Evolutionary conservation across 2,329 filamentous ascomycete genomes (phyloP), one percentile per base, ranked within the genome.

Genomic region (Pseudogymnoascus pannorum): DNA sequence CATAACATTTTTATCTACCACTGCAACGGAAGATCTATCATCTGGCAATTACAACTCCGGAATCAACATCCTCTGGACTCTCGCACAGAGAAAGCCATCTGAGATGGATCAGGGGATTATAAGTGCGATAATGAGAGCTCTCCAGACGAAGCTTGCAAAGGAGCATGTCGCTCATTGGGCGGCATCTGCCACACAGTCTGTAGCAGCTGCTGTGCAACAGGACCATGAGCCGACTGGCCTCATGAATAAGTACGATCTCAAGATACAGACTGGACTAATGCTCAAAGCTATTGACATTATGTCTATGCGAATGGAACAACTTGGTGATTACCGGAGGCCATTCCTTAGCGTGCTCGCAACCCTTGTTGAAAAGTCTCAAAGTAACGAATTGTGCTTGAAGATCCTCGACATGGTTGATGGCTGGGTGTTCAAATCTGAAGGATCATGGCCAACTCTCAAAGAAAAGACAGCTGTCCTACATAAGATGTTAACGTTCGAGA

Each of bases 401-500:
- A 92, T 99, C 60, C 78, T 99, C 26, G 86, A 88, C 58, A 93
- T 99, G 84, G 93, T 97, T 3, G 93, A 97, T 72, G 84, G 82
- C 31, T 99, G 95, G 95, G 90, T 99, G 5, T 99, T 99, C 78
- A 85, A 91, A 66, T 94, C 91, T 0, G 92, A 91, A 62, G 94
- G 96, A 65, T 94, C 92, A 1, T 97, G 94, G 82, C 94, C 94
- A 0, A 99, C 94, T 0, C 81, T 99, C 1, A 99, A 99, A 74
- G 95, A 99, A 75, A 99, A 99, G 78, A 97, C 93, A 0, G 95
- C 95, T 1, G 94, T 99, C 1, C 78, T 99, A n/a, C 92, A 96
- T 69, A 99, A 99, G 77, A 99, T 99, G 94, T 78, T 97, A 14
- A 87, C 92, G 0, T 99, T 99, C 68, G 94, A 99, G 75, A 86